A percentile compares a stretch with the other conserved stretches of the same genome.
Conservation (phyloP, 1,284 basidiomycete genomes). For the Trametes versicolor region DNA sequence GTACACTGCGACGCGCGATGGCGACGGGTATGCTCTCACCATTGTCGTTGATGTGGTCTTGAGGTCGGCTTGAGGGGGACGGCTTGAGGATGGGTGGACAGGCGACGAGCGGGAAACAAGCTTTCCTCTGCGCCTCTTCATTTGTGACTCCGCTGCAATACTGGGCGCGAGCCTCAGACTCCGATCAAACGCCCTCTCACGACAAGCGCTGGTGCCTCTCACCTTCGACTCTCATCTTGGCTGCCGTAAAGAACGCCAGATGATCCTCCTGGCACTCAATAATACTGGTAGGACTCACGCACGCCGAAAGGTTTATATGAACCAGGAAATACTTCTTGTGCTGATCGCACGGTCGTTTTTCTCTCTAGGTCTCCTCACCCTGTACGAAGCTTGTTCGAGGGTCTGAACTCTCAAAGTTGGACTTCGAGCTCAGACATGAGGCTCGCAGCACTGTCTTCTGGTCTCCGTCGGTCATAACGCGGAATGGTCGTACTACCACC, state of each 20-base stretch:
- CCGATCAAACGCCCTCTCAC: slow-evolving; percentile 1
- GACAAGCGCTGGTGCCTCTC: not conserved
- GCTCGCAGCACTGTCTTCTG: not conserved
- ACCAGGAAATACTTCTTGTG: no score
- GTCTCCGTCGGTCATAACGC: not conserved
- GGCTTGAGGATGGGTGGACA: slow-evolving; percentile 47
- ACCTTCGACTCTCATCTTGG: not conserved
- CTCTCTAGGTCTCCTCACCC: not conserved
- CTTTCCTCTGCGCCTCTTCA: slow-evolving; percentile 7
- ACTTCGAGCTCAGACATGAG: not conserved
- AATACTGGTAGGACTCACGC: no score
- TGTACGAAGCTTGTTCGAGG: not conserved
- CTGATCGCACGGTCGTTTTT: not conserved
- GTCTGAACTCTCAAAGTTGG: not conserved
- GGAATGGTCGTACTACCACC: no score
- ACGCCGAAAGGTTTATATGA: no score
- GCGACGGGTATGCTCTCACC: slow-evolving; percentile 50
- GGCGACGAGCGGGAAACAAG: slow-evolving; percentile 18
- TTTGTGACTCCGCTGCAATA: slow-evolving; percentile 23
- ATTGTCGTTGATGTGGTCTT: slow-evolving; percentile 49
- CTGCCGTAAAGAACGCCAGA: not conserved
- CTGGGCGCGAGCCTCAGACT: not conserved
- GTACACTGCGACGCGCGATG: slow-evolving; percentile 33
- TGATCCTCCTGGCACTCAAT: no score
- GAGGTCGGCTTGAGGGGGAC: slow-evolving; percentile 31